phyloP scores from a whole-genome alignment of 2,329 filamentous ascomycete species.

The Seiridium unicorne region DNA sequence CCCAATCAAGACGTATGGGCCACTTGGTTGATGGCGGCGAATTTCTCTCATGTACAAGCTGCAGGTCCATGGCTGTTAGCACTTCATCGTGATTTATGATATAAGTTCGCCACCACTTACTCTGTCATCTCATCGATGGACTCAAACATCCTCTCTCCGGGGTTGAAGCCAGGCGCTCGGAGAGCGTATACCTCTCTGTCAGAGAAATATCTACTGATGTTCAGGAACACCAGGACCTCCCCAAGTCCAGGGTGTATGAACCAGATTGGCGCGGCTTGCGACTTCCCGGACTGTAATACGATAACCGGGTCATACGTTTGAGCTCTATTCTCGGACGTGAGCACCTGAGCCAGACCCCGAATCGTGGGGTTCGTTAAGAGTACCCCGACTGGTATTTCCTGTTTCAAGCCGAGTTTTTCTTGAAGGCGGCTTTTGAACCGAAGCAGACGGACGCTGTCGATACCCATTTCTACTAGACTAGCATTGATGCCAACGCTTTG shows the following conservation, averaged over 20 bases:
- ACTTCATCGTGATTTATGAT: neutral
- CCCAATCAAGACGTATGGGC: constrained; percentile 44
- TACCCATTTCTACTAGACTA: constrained; percentile 8
- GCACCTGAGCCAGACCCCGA: neutral
- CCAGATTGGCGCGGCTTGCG: constrained; percentile 2
- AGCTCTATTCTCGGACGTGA: neutral
- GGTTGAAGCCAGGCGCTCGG: constrained; percentile 27
- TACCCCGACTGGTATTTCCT: constrained; percentile 3
- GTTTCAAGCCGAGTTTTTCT: neutral
- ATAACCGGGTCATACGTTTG: constrained; percentile 6
- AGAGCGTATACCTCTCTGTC: constrained; percentile 10
- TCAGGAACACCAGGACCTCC: constrained; percentile 13
- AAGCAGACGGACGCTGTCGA: constrained; percentile 9
- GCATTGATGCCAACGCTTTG: neutral
- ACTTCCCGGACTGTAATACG: constrained; percentile 3
- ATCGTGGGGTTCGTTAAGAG: constrained; percentile 8
- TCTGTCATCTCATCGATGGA: constrained; percentile 29
- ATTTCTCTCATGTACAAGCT: constrained; percentile 34
- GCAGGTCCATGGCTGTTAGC: constrained; percentile 15
- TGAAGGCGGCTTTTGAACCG: constrained; percentile 2
- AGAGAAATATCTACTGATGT: constrained; percentile 10
- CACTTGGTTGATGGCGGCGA: constrained; percentile 34
- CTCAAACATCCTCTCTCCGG: constrained; percentile 30
- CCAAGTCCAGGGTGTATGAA: constrained; percentile 12
- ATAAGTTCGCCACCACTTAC: neutral